Evolutionary conservation across 2,329 filamentous ascomycete genomes (phyloP).

Genomic region (Paraphoma sp.): DNA sequence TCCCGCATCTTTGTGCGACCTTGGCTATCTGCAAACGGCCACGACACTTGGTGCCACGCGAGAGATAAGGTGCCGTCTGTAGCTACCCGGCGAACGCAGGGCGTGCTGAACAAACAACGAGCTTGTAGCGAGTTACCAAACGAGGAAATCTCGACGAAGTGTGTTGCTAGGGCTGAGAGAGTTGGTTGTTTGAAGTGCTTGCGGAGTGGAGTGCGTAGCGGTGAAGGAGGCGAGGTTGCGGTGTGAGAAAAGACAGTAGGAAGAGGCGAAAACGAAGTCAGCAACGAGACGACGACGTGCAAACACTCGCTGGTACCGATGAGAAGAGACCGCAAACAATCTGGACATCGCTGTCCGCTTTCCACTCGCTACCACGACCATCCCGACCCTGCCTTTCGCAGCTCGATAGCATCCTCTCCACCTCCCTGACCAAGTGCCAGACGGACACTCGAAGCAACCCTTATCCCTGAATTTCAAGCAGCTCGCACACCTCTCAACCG

Average conservation of each 20-base stretch:
- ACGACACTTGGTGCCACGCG: conserved; percentile 9
- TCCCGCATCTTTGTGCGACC: conserved; percentile 16
- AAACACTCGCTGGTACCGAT: too few species aligned
- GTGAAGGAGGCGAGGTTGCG: conserved; percentile 23
- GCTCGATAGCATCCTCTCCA: too few species aligned
- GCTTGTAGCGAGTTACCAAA: conserved; percentile 7
- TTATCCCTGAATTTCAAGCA: too few species aligned
- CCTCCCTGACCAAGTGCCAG: too few species aligned
- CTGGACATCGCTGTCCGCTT: conserved; percentile 10
- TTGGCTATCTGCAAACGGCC: conserved; percentile 1
- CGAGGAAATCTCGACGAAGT: background rate
- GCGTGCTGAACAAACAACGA: conserved; percentile 1
- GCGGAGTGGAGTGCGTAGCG: conserved; percentile 5
- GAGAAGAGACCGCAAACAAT: background rate
- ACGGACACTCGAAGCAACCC: too few species aligned
- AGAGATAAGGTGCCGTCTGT: conserved; percentile 1
- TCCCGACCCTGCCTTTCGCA: too few species aligned
- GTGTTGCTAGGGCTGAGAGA: too few species aligned
- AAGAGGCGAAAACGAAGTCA: conserved; percentile 1
- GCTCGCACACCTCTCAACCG: too few species aligned
- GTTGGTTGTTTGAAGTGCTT: background rate
- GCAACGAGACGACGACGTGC: too few species aligned
- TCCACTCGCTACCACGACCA: conserved; percentile 5
- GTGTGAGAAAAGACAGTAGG: background rate
- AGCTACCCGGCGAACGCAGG: background rate